Conservation (phyloP, 1,284 basidiomycete genomes). For the Ceratobasidium sp. region DNA sequence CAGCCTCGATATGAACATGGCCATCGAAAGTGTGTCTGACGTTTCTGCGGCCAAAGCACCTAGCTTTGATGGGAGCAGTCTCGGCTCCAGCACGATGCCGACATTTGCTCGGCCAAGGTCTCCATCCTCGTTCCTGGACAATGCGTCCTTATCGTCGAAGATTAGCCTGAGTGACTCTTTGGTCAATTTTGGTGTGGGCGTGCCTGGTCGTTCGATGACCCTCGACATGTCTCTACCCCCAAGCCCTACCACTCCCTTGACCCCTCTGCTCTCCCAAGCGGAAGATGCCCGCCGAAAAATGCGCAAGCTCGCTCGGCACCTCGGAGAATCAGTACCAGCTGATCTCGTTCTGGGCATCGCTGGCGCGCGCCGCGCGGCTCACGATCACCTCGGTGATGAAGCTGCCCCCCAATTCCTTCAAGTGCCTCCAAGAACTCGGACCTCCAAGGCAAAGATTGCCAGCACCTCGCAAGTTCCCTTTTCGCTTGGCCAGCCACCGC, state of each 20-base stretch:
- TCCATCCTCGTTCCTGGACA: slow-evolving; percentile 11
- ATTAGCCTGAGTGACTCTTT: slow-evolving; percentile 24
- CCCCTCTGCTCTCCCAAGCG: slow-evolving; percentile 16
- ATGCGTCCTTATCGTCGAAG: slow-evolving; percentile 14
- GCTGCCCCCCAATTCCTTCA: slow-evolving; percentile 27
- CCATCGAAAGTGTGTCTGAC: slow-evolving; percentile 12
- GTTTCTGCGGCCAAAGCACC: background rate
- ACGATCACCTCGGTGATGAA: slow-evolving; percentile 7
- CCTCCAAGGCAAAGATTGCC: background rate
- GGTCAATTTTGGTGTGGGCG: background rate
- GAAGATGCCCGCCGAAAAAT: slow-evolving; percentile 34
- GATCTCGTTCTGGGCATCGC: slow-evolving; percentile 27
- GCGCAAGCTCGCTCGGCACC: slow-evolving; percentile 32
- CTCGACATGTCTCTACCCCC: slow-evolving; percentile 12
- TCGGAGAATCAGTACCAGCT: slow-evolving; percentile 29
- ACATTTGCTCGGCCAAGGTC: slow-evolving; percentile 29
- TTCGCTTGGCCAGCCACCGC: slow-evolving; percentile 13
- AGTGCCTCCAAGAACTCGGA: background rate
- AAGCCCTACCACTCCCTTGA: slow-evolving; percentile 25
- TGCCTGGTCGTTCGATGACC: background rate
- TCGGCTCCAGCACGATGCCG: slow-evolving; percentile 30
- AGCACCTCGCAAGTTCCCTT: background rate
- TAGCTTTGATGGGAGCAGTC: slow-evolving; percentile 7
- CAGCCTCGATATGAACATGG: slow-evolving; percentile 28
- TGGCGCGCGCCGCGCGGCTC: slow-evolving; percentile 9